Conservation (phyloP, 345 rosid genomes). For the Cardamine resedifolia region DNA sequence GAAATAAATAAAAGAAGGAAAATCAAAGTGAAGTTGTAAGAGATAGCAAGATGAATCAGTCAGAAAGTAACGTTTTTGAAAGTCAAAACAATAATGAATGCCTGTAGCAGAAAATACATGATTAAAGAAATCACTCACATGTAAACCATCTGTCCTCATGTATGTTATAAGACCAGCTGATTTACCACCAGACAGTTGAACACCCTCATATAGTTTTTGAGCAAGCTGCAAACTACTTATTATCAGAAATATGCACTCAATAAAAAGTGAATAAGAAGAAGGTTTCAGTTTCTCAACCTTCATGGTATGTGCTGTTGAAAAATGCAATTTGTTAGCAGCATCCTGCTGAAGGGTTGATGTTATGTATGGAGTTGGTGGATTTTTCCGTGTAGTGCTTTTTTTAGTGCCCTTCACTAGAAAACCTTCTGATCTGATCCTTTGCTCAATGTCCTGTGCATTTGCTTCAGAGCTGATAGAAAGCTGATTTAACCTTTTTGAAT, state of each 20-base stretch:
- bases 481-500: constrained; percentile 70
- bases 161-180: constrained; percentile 91
- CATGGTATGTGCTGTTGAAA: constrained; percentile 74
- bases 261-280: not conserved
- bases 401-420: constrained; percentile 62
- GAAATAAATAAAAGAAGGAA: constrained; percentile 11
- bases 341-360: constrained; percentile 99
- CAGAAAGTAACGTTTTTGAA: not conserved
- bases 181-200: constrained; percentile 67
- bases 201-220: constrained; percentile 94
- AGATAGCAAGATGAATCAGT: constrained; percentile 16
- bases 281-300: constrained; percentile 54
- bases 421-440: constrained; percentile 49
- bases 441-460: constrained; percentile 59
- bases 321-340: constrained; percentile 90
- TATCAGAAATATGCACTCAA: constrained; percentile 22
- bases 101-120: constrained; percentile 20
- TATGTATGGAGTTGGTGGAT: constrained; percentile 91
- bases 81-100: not conserved
- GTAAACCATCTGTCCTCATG: constrained; percentile 94
- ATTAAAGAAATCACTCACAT: constrained; percentile 56
- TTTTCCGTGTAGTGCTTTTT: constrained; percentile 56
- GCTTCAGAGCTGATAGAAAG: constrained; percentile 61
- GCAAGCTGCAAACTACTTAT: constrained; percentile 68
- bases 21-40: constrained; percentile 6